These are phyloP conservation scores for Gardenia jasminoides DNA, from an alignment of 257 asterid genomes.

Conservation along the genomic window DNA sequence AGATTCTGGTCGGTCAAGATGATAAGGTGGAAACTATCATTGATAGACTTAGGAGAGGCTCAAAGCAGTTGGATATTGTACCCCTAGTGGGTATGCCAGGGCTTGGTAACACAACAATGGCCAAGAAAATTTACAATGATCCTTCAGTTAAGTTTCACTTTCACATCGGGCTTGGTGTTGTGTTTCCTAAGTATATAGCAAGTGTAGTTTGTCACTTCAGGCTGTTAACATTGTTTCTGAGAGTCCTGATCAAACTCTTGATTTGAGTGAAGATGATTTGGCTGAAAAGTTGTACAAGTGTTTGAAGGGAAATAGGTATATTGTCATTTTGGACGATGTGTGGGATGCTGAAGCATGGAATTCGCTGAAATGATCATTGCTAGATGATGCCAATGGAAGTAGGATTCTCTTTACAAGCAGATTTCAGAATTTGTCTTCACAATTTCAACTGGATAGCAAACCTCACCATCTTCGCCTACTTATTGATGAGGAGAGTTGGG, in stretches of 20 bases:
- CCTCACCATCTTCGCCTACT: no score
- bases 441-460: no score
- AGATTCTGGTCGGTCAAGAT: not conserved
- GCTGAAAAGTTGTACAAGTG: no score
- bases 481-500: no score
- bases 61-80: not conserved
- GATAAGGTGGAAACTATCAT: not conserved
- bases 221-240: not conserved
- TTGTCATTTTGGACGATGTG: no score
- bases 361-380: not conserved
- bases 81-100: slow-evolving; percentile 7
- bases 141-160: not conserved
- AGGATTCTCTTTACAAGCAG: not conserved
- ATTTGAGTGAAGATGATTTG: no score
- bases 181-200: not conserved
- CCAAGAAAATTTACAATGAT: not conserved
- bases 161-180: not conserved
- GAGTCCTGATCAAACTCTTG: no score
- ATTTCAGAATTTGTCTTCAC: no score
- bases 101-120: slow-evolving; percentile 13
- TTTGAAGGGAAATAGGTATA: no score
- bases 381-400: not conserved
- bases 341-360: no score
- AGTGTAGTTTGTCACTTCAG: no score
- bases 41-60: not conserved